Base-by-base conservation (phyloP, 257 asterid genomes). In the Nicotiana tabacum region DNA sequence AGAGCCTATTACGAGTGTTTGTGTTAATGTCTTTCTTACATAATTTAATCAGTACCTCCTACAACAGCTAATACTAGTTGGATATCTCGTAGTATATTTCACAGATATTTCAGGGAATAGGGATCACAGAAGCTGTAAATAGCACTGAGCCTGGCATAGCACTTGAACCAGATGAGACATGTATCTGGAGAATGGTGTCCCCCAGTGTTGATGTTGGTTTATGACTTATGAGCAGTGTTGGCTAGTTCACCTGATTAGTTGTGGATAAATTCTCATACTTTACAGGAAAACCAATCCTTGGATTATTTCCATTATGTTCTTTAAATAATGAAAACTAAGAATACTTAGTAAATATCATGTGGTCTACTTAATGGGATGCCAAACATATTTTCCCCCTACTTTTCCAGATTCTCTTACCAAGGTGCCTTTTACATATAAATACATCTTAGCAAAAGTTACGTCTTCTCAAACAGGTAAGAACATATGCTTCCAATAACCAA, bases 221-320 rank as follows among this genome's bases (percentile, higher is more conserved):
- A 69, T 37, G 77, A n/a, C 21, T 69, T 55, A 69, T 37, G 77
- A 10, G 57, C 27, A 69, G 46, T 69, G 33, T 69, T 8, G 0
- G 78, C 33, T 24, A 10, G 78, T 69, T 58, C 65, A 69, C 58
- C 78, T 32, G 16, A 69, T 69, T 69, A 69, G 78, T 39, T 69
- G 43, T 39, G 77, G 57, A 39, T n/a, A 39, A 69, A 39, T 39
- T 17, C 33, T 37, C 77, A n/a, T 69, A 69, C 43, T 10, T 39
- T 39, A 1, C 43, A 4, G 57, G 57, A 37, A 69, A n/a, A 3
- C 2, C 9, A 29, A 69, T 69, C 57, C 33, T 69, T 56, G 1
- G 57, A 39, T 56, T 18, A 1, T 69, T 69, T 4, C 57, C n/a
- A 21, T 39, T 69, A 43, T 39, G 57, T n/a, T 69, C n/a, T 69